phyloP scores from a whole-genome alignment of 139 green algal species.

The Penium margaritaceum region DNA sequence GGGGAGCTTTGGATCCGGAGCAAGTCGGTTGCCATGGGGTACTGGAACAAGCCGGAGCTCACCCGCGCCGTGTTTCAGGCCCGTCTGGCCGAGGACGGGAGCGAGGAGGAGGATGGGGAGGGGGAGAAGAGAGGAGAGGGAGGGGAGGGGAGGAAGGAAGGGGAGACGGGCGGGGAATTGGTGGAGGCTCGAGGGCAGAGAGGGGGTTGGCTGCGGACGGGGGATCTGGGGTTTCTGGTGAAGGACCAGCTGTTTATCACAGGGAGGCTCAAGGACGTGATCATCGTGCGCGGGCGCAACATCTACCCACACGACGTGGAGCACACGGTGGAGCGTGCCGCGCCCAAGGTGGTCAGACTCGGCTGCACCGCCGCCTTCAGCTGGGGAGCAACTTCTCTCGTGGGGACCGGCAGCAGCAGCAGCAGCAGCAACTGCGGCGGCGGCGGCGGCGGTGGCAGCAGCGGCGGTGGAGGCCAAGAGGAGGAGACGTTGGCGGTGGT shows the following conservation, averaged over 20 bases:
- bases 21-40: conserved; percentile 1
- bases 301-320: conserved; percentile 39
- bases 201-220: conserved; percentile 25
- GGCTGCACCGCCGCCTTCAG: conserved; percentile 29
- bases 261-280: conserved; percentile 39
- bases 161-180: no score
- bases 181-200: no score
- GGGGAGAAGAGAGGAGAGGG: no score
- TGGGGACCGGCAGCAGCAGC: neutral
- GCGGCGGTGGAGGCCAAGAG: neutral
- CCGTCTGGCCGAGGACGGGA: neutral
- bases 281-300: conserved; percentile 33
- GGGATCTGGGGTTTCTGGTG: conserved; percentile 27
- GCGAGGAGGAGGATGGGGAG: no score
- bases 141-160: no score
- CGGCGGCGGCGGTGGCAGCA: neutral
- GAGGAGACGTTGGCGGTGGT: conserved; percentile 29
- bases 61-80: neutral
- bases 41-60: conserved; percentile 17
- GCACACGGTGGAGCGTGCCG: conserved; percentile 1
- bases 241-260: conserved; percentile 30
- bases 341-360: neutral
- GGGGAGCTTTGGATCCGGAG: conserved; percentile 27
- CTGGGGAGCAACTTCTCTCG: neutral
- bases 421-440: neutral